A percentile compares a stretch with the other conserved stretches of the same genome.
Evolutionary conservation across 345 rosid genomes (phyloP).

Genomic region (Acer yangbiense): DNA sequence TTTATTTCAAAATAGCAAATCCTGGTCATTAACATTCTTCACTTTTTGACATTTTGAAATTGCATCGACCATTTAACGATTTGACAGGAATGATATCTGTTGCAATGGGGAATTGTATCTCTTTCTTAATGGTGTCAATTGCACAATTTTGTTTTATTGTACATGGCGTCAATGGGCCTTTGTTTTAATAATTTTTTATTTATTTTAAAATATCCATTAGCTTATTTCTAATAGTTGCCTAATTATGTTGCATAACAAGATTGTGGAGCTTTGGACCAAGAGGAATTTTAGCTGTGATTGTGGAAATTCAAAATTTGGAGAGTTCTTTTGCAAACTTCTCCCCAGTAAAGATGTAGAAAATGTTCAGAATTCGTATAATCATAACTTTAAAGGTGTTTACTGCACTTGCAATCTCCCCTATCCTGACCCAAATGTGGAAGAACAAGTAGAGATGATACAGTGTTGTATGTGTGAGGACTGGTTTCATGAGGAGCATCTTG

Average conservation of each 20-base stretch:
- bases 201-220: conserved; percentile 5
- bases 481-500: conserved; percentile 96
- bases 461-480: conserved; percentile 97
- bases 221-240: neutral
- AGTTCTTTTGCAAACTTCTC: conserved; percentile 76
- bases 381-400: conserved; percentile 87
- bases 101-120: neutral
- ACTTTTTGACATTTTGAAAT: neutral
- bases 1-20: neutral
- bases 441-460: conserved; percentile 95
- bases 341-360: conserved; percentile 79
- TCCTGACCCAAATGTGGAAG: conserved; percentile 90
- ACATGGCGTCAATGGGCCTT: neutral
- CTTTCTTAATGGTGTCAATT: neutral
- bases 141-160: neutral
- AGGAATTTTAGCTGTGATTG: conserved; percentile 90
- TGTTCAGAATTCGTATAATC: conserved; percentile 77
- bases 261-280: conserved; percentile 97
- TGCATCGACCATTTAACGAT: neutral
- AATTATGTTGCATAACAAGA: conserved; percentile 33
- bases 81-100: neutral
- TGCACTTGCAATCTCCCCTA: conserved; percentile 83
- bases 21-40: neutral
- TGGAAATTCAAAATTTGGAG: conserved; percentile 91
- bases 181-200: neutral